phyloP scores from a whole-genome alignment of 352 stramenopile species.

The Globisporangium nagaii region DNA sequence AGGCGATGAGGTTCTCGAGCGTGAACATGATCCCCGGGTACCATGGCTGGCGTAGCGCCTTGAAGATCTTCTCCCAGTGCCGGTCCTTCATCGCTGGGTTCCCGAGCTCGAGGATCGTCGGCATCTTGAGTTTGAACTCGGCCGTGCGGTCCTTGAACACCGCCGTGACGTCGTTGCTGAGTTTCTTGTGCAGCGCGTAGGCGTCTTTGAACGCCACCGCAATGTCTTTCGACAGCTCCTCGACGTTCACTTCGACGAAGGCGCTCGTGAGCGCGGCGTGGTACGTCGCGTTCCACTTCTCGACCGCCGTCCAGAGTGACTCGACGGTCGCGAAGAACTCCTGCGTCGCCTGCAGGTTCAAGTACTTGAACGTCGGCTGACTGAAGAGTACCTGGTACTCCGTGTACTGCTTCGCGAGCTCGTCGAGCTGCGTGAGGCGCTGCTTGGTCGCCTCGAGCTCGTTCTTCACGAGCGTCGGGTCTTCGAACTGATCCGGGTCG shows the following conservation, averaged over 20 bases:
- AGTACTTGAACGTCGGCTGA: constrained; percentile 84
- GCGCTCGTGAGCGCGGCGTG: constrained; percentile 69
- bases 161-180: constrained; percentile 87
- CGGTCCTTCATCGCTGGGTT: constrained; percentile 91
- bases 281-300: constrained; percentile 86
- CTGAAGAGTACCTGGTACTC: constrained; percentile 92
- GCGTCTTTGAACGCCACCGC: constrained; percentile 85
- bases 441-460: constrained; percentile 81
- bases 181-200: constrained; percentile 88
- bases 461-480: constrained; percentile 67
- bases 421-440: constrained; percentile 78
- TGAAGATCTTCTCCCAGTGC: constrained; percentile 95
- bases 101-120: constrained; percentile 89
- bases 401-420: constrained; percentile 89
- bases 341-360: constrained; percentile 83
- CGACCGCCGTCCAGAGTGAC: constrained; percentile 77
- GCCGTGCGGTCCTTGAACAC: constrained; percentile 83
- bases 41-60: constrained; percentile 81
- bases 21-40: constrained; percentile 88
- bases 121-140: constrained; percentile 90
- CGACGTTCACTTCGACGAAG: constrained; percentile 86
- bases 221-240: constrained; percentile 86
- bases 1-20: constrained; percentile 84
- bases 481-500: constrained; percentile 84
- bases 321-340: constrained; percentile 85